Conservation (phyloP, 495 filamentous ascomycete species). For the Aspergillus bertholletiae region DNA sequence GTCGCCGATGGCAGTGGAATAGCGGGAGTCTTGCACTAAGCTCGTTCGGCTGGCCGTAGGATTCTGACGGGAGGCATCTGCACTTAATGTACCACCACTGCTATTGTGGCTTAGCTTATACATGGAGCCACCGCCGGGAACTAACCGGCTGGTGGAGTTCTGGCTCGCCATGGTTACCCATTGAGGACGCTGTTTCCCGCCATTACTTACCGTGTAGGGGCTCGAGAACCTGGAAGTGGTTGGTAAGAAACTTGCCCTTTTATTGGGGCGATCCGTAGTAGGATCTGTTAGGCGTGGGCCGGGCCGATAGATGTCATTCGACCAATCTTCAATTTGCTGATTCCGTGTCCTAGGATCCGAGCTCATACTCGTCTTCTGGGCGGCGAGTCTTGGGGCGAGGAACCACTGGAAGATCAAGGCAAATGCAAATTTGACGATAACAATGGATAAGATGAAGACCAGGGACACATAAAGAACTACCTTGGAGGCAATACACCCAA, state of each 20-base stretch:
- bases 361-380: conserved; percentile 65
- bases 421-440: conserved; percentile 81
- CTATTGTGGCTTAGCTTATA: conserved; percentile 70
- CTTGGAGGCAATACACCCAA: conserved; percentile 95
- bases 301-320: conserved; percentile 92
- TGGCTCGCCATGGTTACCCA: conserved; percentile 97
- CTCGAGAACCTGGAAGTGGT: conserved; percentile 92
- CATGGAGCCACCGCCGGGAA: conserved; percentile 60
- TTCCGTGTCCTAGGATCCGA: conserved; percentile 75
- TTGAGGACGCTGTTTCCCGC: conserved; percentile 46
- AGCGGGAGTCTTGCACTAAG: conserved; percentile 45
- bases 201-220: conserved; percentile 71
- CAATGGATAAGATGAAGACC: conserved; percentile 88
- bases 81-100: conserved; percentile 55
- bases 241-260: conserved; percentile 77
- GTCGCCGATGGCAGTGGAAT: conserved; percentile 56
- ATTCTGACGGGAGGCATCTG: conserved; percentile 35
- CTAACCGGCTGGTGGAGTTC: conserved; percentile 68
- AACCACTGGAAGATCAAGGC: conserved; percentile 96
- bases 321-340: conserved; percentile 97
- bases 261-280: conserved; percentile 66
- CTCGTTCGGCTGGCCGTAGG: conserved; percentile 50
- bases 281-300: conserved; percentile 79
- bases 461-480: conserved; percentile 95
- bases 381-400: conserved; percentile 74